A percentile compares a stretch with the other conserved stretches of the same genome.
Evolutionary conservation across 108 stramenopile species (phyloP).

Genomic region (Schizochytrium sp.): DNA sequence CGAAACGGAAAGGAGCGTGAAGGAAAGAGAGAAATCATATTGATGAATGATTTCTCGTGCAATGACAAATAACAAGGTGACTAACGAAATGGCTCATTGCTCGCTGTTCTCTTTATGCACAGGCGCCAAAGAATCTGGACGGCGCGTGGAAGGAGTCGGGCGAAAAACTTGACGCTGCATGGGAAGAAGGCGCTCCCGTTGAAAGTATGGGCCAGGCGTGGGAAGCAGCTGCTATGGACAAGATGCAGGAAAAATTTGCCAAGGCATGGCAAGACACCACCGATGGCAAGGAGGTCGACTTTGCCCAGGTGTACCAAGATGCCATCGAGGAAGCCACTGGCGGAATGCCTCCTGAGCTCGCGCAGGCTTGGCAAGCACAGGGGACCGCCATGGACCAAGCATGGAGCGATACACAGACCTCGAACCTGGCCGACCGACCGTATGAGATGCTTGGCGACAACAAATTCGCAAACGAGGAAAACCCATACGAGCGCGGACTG

Average conservation of each 20-base stretch:
- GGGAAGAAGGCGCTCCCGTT: not conserved
- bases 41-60: too few species aligned
- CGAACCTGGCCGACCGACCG: not conserved
- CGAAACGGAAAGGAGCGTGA: too few species aligned
- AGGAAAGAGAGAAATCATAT: too few species aligned
- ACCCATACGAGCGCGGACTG: conserved; percentile 33
- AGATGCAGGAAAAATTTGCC: not conserved
- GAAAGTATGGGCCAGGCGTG: not conserved
- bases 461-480: conserved; percentile 1
- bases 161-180: not conserved
- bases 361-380: conserved; percentile 13
- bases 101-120: not conserved
- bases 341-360: not conserved
- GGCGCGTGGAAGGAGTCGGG: not conserved
- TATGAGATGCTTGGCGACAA: conserved; percentile 30
- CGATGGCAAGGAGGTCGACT: conserved; percentile 12
- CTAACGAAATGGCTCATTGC: not conserved
- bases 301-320: conserved; percentile 15
- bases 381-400: not conserved
- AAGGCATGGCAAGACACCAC: not conserved
- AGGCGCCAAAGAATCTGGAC: not conserved
- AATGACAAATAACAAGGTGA: too few species aligned
- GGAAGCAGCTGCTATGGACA: not conserved
- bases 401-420: not conserved
- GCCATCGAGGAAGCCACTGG: conserved; percentile 25